phyloP scores from a whole-genome alignment of 2,329 filamentous ascomycete genomes.

The Fusarium euwallaceae region DNA sequence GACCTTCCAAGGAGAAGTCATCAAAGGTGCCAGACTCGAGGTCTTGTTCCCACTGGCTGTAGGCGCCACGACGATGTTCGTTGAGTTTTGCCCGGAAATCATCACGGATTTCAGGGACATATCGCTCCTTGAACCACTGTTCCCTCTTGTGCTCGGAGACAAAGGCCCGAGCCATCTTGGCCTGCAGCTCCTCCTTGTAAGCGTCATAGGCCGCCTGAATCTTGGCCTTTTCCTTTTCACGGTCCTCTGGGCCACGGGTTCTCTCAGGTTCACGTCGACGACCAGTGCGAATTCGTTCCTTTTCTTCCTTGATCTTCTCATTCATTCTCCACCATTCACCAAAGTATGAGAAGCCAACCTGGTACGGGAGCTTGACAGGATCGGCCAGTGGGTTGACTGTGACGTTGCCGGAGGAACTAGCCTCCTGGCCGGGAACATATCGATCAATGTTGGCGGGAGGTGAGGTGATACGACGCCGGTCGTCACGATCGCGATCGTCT shows the following conservation, averaged over 20 bases:
- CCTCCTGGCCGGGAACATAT: constrained; percentile 82
- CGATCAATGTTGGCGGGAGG: constrained; percentile 83
- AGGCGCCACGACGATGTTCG: constrained; percentile 82
- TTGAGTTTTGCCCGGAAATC: constrained; percentile 80
- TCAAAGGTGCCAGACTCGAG: constrained; percentile 89
- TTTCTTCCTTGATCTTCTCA: constrained; percentile 85
- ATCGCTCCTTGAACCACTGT: constrained; percentile 98
- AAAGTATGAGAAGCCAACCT: constrained; percentile 88
- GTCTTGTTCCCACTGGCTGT: constrained; percentile 90
- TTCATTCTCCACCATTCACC: constrained; percentile 89
- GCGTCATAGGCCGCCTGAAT: constrained; percentile 79
- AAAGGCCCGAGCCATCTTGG: constrained; percentile 88
- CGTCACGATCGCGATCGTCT: constrained; percentile 75
- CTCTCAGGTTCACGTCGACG: constrained; percentile 75
- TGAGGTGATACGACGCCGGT: constrained; percentile 71
- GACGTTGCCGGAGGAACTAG: constrained; percentile 55
- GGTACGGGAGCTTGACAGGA: constrained; percentile 79
- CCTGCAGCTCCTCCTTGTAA: constrained; percentile 77
- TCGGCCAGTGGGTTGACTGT: constrained; percentile 77
- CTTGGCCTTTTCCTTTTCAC: constrained; percentile 81
- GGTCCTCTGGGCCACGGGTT: constrained; percentile 77
- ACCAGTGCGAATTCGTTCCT: constrained; percentile 77
- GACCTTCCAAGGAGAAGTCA: constrained; percentile 92
- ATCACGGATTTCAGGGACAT: constrained; percentile 85
- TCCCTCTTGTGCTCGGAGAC: constrained; percentile 94